Evolutionary conservation across 2,329 filamentous ascomycete species (phyloP), one percentile per base, ranked within the genome.

Genomic region (Shiraia bambusicola): DNA sequence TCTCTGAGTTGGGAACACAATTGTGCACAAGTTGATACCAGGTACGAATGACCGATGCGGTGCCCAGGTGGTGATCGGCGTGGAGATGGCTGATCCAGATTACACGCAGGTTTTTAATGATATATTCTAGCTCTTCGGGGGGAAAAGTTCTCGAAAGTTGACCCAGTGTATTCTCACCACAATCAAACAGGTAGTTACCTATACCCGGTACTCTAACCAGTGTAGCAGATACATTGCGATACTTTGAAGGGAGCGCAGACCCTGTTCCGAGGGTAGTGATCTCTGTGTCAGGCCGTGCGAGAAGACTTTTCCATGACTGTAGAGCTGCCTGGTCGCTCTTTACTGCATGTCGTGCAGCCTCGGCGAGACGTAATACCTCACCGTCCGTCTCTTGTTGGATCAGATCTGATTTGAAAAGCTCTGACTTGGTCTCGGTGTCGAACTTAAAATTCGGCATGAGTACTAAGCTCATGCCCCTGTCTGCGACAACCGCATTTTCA

Each of bases 21-120:
- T 57, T 54, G 53, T 81, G 78, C 14, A 76, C 76, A 30, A 83
- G 77, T 40, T 74, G 58, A 52, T 88, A 82, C 88, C 90, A 95
- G 5, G 87, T 87, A 58, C 81, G 84, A 59, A 97, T 81, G n/a
- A 97, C 74, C 5, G 83, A 80, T n/a, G 81, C 77, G 1, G 83
- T 87, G 19, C 93, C 93, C 14, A 98, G 79, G 63, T 97, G 93
- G 69, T 98, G 93, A 70, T 98, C 93, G 4, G 93, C 93, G 68
- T 98, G 93, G 49, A 95, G 75, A 71, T 98, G 93, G 67, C 88
- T 95, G 69, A 98, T 93, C 82, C 89, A 95, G 49, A 98, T 84
- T 54, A 83, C 81, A 39, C 84, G 85, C 30, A 98, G 75, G 49
- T 94, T 83, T 45, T 75, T 78, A n/a, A 98, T 73, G 10, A 95